These are phyloP conservation scores for Berberis vulgaris DNA, from an alignment of 164 flowering plant genomes.

Conservation along the genomic window DNA sequence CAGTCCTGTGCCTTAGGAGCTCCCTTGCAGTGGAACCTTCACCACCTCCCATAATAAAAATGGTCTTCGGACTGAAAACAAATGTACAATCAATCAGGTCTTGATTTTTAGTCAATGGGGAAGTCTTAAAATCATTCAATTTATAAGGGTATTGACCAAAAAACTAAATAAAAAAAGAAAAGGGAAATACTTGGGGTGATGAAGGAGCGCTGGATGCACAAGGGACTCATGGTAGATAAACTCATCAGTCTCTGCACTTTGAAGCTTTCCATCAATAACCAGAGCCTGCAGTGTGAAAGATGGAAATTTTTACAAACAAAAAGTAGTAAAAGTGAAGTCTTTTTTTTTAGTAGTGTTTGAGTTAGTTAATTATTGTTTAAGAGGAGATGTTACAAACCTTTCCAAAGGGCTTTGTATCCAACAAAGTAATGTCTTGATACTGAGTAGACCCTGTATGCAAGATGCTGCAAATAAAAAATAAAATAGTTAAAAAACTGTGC, in stretches of 20 bases:
- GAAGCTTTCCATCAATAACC: slow-evolving; percentile 93
- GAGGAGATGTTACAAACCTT: slow-evolving; percentile 37
- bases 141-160: not conserved
- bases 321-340: not conserved
- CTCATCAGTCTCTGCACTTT: slow-evolving; percentile 90
- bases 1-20: slow-evolving; percentile 54
- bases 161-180: not conserved
- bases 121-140: not conserved
- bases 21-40: slow-evolving; percentile 96
- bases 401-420: slow-evolving; percentile 93
- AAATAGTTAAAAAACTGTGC: not conserved
- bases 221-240: slow-evolving; percentile 92
- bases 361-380: not conserved
- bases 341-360: not conserved
- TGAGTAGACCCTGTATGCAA: slow-evolving; percentile 69
- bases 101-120: not conserved
- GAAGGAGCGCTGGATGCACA: slow-evolving; percentile 86
- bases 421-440: slow-evolving; percentile 76
- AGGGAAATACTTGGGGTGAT: slow-evolving; percentile 50
- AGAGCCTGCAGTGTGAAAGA: slow-evolving; percentile 38
- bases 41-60: slow-evolving; percentile 93
- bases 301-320: not conserved
- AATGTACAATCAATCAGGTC: not conserved
- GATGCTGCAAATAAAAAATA: slow-evolving; percentile 35
- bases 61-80: slow-evolving; percentile 44